A percentile compares a stretch with the other conserved stretches of the same genome.
phyloP scores from a whole-genome alignment of 1,284 basidiomycete genomes.

The Trametes pubescens region DNA sequence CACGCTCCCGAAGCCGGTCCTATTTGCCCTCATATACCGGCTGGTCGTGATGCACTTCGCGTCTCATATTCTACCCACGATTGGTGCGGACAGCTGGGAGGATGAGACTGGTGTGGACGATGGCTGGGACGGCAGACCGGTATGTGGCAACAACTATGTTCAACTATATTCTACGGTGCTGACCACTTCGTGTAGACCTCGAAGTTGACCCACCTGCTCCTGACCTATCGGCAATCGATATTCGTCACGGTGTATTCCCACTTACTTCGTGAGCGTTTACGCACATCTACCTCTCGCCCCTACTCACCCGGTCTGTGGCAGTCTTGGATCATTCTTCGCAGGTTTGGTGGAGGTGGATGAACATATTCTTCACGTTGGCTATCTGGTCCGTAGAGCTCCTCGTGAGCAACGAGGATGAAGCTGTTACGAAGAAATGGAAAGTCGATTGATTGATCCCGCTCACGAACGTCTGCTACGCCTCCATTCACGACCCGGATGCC shows the following conservation, averaged over 20 bases:
- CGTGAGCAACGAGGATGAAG: constrained; percentile 81
- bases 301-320: constrained; percentile 38
- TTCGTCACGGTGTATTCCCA: constrained; percentile 89
- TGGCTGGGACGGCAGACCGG: constrained; percentile 78
- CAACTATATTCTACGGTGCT: constrained; percentile 5
- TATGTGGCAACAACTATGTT: constrained; percentile 44
- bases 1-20: constrained; percentile 84
- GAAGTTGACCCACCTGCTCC: constrained; percentile 71
- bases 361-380: constrained; percentile 82
- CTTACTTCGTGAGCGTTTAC: constrained; percentile 65
- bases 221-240: constrained; percentile 83
- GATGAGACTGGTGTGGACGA: constrained; percentile 67
- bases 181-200: constrained; percentile 61
- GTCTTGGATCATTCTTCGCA: constrained; percentile 86
- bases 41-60: constrained; percentile 87
- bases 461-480: constrained; percentile 1
- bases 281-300: neutral
- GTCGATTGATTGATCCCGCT: constrained; percentile 69
- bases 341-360: constrained; percentile 91
- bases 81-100: constrained; percentile 84
- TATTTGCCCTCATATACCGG: constrained; percentile 86
- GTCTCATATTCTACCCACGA: constrained; percentile 83
- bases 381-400: constrained; percentile 84
- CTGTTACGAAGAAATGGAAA: constrained; percentile 77
- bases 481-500: constrained; percentile 3